Percentiles rank a stretch among this genome's conserved stretches.
These are phyloP conservation scores for Syncephalastrum racemosum DNA, from an alignment of 371 early-diverging fungal genomes.

Conservation along the genomic window DNA sequence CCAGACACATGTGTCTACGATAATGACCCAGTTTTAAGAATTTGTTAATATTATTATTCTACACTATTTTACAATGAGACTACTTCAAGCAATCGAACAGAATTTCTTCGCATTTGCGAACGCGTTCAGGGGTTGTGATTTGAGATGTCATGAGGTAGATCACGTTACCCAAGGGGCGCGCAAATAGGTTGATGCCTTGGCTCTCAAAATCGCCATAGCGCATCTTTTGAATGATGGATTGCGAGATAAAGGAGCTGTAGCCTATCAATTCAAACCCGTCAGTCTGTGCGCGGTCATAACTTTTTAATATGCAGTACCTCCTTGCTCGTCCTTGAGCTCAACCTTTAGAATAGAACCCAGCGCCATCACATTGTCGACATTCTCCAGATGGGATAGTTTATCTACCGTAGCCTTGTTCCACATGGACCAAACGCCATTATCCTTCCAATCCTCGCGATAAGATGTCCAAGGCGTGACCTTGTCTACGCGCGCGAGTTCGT, in stretches of 20 bases:
- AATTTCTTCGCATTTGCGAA: constrained; percentile 53
- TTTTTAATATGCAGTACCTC: constrained; percentile 18
- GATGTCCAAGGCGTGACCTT: constrained; percentile 13
- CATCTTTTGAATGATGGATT: constrained; percentile 48
- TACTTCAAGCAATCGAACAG: constrained; percentile 21
- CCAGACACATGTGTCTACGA: too few species aligned
- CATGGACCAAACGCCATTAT: constrained; percentile 49
- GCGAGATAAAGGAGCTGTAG: constrained; percentile 57
- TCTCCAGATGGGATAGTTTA: constrained; percentile 50
- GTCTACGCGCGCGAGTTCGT: constrained; percentile 33
- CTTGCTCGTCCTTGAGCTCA: constrained; percentile 57
- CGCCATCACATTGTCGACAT: constrained; percentile 71
- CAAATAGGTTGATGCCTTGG: constrained; percentile 52
- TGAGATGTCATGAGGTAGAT: constrained; percentile 78
- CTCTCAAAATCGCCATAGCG: constrained; percentile 38
- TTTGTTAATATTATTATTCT: too few species aligned
- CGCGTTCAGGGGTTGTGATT: constrained; percentile 50
- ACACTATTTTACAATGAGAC: neutral
- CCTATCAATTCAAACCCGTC: constrained; percentile 27
- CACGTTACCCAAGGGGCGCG: constrained; percentile 76
- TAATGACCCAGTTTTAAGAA: too few species aligned
- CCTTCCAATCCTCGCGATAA: constrained; percentile 50
- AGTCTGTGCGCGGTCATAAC: neutral
- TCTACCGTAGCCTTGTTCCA: constrained; percentile 55
- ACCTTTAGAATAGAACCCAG: constrained; percentile 76